These are phyloP conservation scores for Epichloe elymi DNA, from an alignment of 2,329 filamentous ascomycete genomes.

Conservation along the genomic window DNA sequence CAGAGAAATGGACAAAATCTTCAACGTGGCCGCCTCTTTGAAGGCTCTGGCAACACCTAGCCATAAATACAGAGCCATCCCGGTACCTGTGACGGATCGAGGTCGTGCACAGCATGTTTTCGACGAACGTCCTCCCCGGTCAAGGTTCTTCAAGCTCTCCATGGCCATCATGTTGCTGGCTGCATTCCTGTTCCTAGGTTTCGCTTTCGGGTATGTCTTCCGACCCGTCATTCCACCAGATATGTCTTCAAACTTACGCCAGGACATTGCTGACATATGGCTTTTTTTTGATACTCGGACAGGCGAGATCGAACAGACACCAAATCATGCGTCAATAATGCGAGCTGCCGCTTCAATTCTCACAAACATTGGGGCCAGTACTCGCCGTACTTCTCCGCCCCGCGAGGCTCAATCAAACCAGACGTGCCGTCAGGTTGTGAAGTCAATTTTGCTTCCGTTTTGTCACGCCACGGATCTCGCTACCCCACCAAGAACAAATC, in stretches of 20 bases:
- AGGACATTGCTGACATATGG: background rate
- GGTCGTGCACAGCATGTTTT: background rate
- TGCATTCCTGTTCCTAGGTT: conserved; percentile 6
- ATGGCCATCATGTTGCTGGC: conserved; percentile 8
- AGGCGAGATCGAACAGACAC: conserved; percentile 5
- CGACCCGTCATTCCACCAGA: background rate
- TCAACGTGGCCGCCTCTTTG: conserved; percentile 1
- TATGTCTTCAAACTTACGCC: background rate
- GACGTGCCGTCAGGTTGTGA: conserved; percentile 54
- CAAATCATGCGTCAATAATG: background rate
- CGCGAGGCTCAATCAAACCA: conserved; percentile 44
- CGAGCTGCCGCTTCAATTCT: conserved; percentile 41
- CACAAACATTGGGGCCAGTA: conserved; percentile 77
- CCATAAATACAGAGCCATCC: conserved; percentile 18
- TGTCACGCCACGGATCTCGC: conserved; percentile 76
- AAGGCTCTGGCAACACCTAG: conserved; percentile 10
- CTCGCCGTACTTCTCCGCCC: conserved; percentile 67
- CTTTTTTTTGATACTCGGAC: background rate
- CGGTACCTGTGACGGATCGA: conserved; percentile 5
- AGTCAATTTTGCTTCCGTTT: conserved; percentile 65
- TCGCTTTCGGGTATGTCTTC: conserved; percentile 9
- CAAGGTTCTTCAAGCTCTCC: conserved; percentile 8
- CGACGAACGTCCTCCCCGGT: conserved; percentile 1
- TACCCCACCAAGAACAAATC: conserved; percentile 64
- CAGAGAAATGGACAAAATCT: conserved; percentile 5